These are phyloP conservation scores for Globisporangium middletonii DNA, from an alignment of 352 stramenopile species.

Conservation along the genomic window DNA sequence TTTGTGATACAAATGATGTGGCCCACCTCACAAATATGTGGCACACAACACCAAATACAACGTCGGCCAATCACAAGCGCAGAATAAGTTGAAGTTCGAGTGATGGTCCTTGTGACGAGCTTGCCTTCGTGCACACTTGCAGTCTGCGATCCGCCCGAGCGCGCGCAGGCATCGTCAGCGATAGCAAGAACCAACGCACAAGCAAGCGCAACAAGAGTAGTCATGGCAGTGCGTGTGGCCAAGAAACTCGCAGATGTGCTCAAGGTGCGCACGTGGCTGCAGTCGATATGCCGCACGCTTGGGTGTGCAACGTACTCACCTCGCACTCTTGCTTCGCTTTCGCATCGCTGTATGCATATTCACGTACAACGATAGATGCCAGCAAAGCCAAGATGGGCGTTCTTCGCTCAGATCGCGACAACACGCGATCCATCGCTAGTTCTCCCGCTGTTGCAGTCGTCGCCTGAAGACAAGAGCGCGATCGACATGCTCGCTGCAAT, in stretches of 20 bases:
- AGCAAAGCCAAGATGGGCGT: constrained; percentile 10
- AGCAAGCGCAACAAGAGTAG: background rate
- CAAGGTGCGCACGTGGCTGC: constrained; percentile 1
- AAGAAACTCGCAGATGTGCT: constrained; percentile 8
- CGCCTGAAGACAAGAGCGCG: background rate
- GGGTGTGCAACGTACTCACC: no score
- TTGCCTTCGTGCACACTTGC: constrained; percentile 1
- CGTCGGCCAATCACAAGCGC: constrained; percentile 6
- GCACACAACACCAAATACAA: no score
- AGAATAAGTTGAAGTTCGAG: constrained; percentile 5
- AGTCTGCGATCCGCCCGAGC: background rate
- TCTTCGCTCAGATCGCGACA: constrained; percentile 5
- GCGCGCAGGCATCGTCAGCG: background rate
- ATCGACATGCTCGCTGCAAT: constrained; percentile 13
- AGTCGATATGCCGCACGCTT: background rate
- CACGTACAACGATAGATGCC: constrained; percentile 2
- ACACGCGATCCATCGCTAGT: constrained; percentile 5
- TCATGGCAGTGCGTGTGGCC: background rate
- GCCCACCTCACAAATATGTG: background rate
- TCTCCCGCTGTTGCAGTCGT: background rate
- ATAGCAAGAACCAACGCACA: background rate
- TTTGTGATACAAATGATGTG: background rate
- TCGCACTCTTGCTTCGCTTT: no score
- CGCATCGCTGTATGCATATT: background rate
- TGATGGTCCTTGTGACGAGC: constrained; percentile 2